Evolutionary conservation across 371 early-diverging fungal species (phyloP), one percentile per base, ranked within the genome.

Genomic region (Zopfochytrium polystomum): DNA sequence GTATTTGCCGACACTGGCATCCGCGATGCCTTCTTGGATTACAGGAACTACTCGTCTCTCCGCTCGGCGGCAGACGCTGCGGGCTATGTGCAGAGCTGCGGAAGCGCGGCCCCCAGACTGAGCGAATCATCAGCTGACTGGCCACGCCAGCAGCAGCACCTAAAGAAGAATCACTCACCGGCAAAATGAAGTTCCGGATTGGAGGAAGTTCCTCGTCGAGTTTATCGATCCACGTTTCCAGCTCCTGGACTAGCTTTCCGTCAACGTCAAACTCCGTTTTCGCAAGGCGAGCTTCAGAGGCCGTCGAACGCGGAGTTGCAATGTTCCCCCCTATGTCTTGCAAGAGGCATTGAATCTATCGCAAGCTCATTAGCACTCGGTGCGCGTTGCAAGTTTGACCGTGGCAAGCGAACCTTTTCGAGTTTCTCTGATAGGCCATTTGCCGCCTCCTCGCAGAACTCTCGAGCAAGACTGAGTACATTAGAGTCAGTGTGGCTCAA

Each of bases 271-370:
- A 95, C 9, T 67, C 62, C 1, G 95, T 95, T 25, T 83, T 80
- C 1, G 82, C 72, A 48, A 82, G 65, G 53, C 77, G 71, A 45
- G 53, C 38, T 34, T 85, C 83, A 46, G 62, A 65, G 2, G 86
- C 80, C 13, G 77, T 67, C 25, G 72, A 72, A 35, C 91, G 75
- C 43, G 96, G 96, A 11, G 96, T 96, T 7, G 96, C 96, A 46
- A 94, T 80, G 71, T 92, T 92, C 27, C 92, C 86, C 0, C 91
- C 91, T 23, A 92, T 78, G 65, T 96, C 94, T 69, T 92, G 93
- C 48, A 96, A 67, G 23, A 86, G 77, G 65, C 93, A 91, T 80
- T 95, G 95, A 46, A 95, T 85, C 86, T 90, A 38, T 38, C n/a
- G n/a, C n/a, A 52, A 20, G 32, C 35, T 20, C 9, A 15, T 9